phyloP scores from a whole-genome alignment of 225 moss, liverwort and hornwort species.

The Asterella californica region DNA sequence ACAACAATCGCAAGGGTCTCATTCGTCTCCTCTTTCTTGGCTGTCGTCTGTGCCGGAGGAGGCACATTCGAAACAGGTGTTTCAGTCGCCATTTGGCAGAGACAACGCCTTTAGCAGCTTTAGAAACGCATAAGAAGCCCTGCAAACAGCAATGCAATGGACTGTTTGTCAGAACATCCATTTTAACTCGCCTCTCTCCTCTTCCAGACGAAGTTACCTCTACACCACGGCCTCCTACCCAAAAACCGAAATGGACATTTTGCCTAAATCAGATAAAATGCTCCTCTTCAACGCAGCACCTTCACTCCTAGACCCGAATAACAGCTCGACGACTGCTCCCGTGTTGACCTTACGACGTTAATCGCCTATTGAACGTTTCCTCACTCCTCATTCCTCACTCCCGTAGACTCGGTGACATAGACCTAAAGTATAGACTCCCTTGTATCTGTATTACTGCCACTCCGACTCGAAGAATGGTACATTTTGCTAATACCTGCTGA shows the following conservation, averaged over 20 bases:
- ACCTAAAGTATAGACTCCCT: neutral
- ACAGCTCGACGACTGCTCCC: neutral
- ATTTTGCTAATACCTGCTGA: neutral
- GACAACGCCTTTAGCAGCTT: neutral
- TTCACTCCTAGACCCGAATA: no score
- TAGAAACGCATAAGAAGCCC: neutral
- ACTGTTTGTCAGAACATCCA: neutral
- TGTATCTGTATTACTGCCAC: no score
- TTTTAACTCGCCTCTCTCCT: neutral
- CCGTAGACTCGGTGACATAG: neutral
- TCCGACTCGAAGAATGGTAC: neutral
- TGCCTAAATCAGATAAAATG: no score
- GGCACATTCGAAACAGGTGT: conserved; percentile 1
- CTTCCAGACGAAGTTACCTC: neutral
- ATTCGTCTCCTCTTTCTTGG: conserved; percentile 12
- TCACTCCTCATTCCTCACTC: no score
- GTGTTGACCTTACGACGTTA: neutral
- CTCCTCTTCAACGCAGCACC: no score
- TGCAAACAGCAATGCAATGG: neutral
- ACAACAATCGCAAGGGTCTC: neutral
- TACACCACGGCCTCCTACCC: no score
- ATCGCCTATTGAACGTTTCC: neutral
- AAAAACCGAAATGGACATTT: neutral
- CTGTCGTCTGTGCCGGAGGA: conserved; percentile 2
- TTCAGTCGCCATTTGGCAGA: conserved; percentile 19